Evolutionary conservation across 805 yeast species (phyloP).

Genomic region (Candida golubevii): DNA sequence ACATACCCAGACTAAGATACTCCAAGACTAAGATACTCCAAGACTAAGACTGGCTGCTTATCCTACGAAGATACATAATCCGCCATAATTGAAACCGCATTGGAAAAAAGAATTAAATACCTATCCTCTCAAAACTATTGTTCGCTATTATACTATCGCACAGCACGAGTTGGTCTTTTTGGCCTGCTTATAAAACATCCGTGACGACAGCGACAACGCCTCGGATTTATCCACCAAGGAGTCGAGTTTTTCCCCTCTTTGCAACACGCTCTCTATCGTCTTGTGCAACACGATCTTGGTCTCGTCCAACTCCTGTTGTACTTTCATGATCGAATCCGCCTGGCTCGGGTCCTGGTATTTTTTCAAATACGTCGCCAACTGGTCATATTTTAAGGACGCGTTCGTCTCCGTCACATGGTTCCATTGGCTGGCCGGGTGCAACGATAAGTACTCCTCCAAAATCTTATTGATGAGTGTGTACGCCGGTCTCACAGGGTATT

Average conservation of each 20-base stretch:
- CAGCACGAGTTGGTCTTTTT: constrained; percentile 55
- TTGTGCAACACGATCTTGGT: constrained; percentile 95
- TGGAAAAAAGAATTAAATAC: not conserved
- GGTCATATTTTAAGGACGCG: constrained; percentile 48
- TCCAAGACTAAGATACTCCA: too few species aligned
- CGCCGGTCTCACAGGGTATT: constrained; percentile 95
- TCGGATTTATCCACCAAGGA: constrained; percentile 92
- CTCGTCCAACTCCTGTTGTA: constrained; percentile 96
- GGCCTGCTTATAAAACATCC: constrained; percentile 96
- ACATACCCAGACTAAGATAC: not conserved
- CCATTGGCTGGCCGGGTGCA: constrained; percentile 79
- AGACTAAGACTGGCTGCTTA: too few species aligned
- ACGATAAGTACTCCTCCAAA: constrained; percentile 82
- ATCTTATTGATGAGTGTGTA: constrained; percentile 87
- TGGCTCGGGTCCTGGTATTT: constrained; percentile 96
- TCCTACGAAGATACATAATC: too few species aligned
- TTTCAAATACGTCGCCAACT: constrained; percentile 62
- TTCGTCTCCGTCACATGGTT: constrained; percentile 40
- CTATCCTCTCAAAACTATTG: not conserved
- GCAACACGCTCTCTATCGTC: constrained; percentile 89
- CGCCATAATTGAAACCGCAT: not conserved
- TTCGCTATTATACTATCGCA: constrained; percentile 17
- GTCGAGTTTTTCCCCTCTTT: constrained; percentile 95
- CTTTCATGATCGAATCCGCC: constrained; percentile 95
- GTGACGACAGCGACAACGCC: constrained; percentile 80